These are phyloP conservation scores for Fusarium paranaense DNA, from an alignment of 2,329 filamentous ascomycete genomes.

Conservation along the genomic window DNA sequence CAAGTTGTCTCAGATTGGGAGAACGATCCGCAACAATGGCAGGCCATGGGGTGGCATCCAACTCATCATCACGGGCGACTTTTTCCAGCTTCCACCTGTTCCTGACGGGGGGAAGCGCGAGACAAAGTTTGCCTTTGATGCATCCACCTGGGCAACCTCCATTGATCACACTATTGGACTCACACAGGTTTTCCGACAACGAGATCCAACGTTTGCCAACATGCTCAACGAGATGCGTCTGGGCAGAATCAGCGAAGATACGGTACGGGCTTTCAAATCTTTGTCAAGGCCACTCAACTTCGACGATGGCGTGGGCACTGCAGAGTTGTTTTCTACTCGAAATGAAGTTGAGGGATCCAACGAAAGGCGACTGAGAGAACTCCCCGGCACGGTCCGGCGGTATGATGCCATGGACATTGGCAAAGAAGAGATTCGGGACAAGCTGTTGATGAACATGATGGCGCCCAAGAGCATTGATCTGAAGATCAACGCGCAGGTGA, in stretches of 20 bases:
- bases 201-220: constrained; percentile 85
- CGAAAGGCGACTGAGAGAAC: constrained; percentile 74
- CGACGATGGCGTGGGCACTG: constrained; percentile 76
- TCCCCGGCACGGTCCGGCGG: constrained; percentile 74
- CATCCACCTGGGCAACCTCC: constrained; percentile 88
- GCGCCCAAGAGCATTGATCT: constrained; percentile 83
- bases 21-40: constrained; percentile 88
- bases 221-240: constrained; percentile 99
- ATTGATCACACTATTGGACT: constrained; percentile 96
- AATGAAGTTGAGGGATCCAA: constrained; percentile 92
- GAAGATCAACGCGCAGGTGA: constrained; percentile 94
- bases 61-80: constrained; percentile 94
- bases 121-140: constrained; percentile 93
- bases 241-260: constrained; percentile 81
- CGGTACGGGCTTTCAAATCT: constrained; percentile 79
- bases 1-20: constrained; percentile 90
- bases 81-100: constrained; percentile 96
- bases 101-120: constrained; percentile 77
- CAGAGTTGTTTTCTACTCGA: constrained; percentile 93
- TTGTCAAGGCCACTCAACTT: constrained; percentile 78
- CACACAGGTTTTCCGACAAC: constrained; percentile 96
- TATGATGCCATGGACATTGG: constrained; percentile 84
- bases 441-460: constrained; percentile 90
- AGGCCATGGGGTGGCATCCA: constrained; percentile 96
- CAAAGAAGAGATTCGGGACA: constrained; percentile 78